phyloP scores from a whole-genome alignment of 345 rosid genomes.

The Populus euphratica region DNA sequence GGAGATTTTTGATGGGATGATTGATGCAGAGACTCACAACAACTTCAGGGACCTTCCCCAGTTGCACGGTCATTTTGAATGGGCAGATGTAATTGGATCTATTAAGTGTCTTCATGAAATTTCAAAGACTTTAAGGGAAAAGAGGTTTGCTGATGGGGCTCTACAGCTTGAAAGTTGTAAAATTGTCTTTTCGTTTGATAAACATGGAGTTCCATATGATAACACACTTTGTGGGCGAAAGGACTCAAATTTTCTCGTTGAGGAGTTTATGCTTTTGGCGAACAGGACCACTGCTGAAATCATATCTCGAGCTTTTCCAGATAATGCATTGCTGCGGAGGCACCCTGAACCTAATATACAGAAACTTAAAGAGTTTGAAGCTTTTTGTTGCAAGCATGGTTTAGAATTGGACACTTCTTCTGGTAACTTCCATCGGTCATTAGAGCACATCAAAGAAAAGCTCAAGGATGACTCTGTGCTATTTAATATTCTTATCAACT shows the following conservation, averaged over 20 bases:
- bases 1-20: slow-evolving; percentile 49
- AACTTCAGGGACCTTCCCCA: slow-evolving; percentile 35
- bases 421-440: slow-evolving; percentile 48
- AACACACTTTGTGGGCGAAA: slow-evolving; percentile 37
- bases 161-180: slow-evolving; percentile 60
- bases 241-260: slow-evolving; percentile 67
- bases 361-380: slow-evolving; percentile 82
- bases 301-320: slow-evolving; percentile 77
- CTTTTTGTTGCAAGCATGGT: slow-evolving; percentile 70
- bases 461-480: slow-evolving; percentile 70
- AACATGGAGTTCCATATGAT: slow-evolving; percentile 69
- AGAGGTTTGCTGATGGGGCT: slow-evolving; percentile 72
- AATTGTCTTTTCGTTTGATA: slow-evolving; percentile 52
- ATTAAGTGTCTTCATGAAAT: slow-evolving; percentile 52
- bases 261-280: slow-evolving; percentile 96
- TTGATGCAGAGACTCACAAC: slow-evolving; percentile 25
- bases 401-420: slow-evolving; percentile 69
- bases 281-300: slow-evolving; percentile 85
- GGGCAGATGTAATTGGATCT: slow-evolving; percentile 59
- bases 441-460: slow-evolving; percentile 52
- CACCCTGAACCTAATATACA: slow-evolving; percentile 85
- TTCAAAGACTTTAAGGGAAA: slow-evolving; percentile 55
- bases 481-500: slow-evolving; percentile 52
- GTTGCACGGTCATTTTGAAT: slow-evolving; percentile 62
- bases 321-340: slow-evolving; percentile 66